Evolutionary conservation across 495 filamentous ascomycete genomes (phyloP).

Genomic region (Aspergillus nanangensis): DNA sequence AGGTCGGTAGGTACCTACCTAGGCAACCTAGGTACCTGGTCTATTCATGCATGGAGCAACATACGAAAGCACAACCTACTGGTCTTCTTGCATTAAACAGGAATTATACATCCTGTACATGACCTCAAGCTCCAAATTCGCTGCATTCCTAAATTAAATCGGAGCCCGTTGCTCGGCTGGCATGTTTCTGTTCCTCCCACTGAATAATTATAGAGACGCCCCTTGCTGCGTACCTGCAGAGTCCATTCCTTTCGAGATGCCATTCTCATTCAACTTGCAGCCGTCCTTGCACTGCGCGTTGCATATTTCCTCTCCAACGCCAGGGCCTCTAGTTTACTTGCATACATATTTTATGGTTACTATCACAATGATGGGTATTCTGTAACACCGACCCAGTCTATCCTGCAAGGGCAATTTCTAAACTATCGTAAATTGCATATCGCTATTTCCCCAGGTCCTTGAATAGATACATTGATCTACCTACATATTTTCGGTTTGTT

Average conservation of each 20-base stretch:
- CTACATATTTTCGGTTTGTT: neutral
- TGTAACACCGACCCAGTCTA: neutral
- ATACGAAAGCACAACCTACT: too few relatives aligned
- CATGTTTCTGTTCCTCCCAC: too few relatives aligned
- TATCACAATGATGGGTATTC: neutral
- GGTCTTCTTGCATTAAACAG: too few relatives aligned
- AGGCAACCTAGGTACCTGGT: neutral
- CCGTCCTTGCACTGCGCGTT: slow-evolving; percentile 12
- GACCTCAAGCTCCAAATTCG: too few relatives aligned
- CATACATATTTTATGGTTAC: neutral
- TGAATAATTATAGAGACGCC: slow-evolving; percentile 4
- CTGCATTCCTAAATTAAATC: too few relatives aligned
- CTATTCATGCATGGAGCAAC: too few relatives aligned
- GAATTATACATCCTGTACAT: too few relatives aligned
- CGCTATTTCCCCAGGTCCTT: neutral
- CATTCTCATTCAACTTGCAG: slow-evolving; percentile 11
- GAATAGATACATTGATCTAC: neutral
- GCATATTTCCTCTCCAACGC: neutral
- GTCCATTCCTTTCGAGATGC: neutral
- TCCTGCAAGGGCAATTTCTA: slow-evolving; percentile 6
- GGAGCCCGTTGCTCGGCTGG: too few relatives aligned
- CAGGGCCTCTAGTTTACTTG: neutral
- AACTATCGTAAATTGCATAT: slow-evolving; percentile 5
- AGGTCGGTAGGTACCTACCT: neutral
- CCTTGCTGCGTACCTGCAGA: slow-evolving; percentile 20